phyloP scores from a whole-genome alignment of 306 rosid genomes.

The Pueraria montana region DNA sequence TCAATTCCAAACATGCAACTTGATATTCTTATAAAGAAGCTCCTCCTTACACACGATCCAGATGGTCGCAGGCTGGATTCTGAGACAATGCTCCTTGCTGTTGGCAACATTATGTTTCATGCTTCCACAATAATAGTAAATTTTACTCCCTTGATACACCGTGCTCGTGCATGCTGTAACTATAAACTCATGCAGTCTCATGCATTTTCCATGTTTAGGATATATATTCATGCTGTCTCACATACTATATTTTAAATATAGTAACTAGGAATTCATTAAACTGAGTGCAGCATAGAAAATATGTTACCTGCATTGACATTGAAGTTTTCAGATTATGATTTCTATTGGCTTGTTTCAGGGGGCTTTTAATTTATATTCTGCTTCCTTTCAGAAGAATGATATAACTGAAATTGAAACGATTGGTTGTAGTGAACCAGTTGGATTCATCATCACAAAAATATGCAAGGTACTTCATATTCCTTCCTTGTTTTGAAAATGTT shows the following conservation, averaged over 20 bases:
- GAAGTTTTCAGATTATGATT: constrained; percentile 12
- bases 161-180: constrained; percentile 1
- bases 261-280: not conserved
- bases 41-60: constrained; percentile 73
- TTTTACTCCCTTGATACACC: not conserved
- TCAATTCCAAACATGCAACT: constrained; percentile 45
- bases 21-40: constrained; percentile 58
- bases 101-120: constrained; percentile 66
- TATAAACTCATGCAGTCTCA: not conserved
- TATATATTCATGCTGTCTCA: no score
- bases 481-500: not conserved
- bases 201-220: no score
- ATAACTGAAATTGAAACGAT: constrained; percentile 47
- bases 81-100: constrained; percentile 59
- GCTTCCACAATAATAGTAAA: constrained; percentile 48
- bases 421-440: constrained; percentile 52
- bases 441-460: constrained; percentile 52
- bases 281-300: not conserved
- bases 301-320: not conserved
- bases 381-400: constrained; percentile 43
- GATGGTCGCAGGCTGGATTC: constrained; percentile 76
- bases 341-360: constrained; percentile 58
- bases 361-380: constrained; percentile 56
- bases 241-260: not conserved
- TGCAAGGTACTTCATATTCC: constrained; percentile 48